phyloP scores from a whole-genome alignment of 495 filamentous ascomycete genomes.

The Talaromyces adpressus region DNA sequence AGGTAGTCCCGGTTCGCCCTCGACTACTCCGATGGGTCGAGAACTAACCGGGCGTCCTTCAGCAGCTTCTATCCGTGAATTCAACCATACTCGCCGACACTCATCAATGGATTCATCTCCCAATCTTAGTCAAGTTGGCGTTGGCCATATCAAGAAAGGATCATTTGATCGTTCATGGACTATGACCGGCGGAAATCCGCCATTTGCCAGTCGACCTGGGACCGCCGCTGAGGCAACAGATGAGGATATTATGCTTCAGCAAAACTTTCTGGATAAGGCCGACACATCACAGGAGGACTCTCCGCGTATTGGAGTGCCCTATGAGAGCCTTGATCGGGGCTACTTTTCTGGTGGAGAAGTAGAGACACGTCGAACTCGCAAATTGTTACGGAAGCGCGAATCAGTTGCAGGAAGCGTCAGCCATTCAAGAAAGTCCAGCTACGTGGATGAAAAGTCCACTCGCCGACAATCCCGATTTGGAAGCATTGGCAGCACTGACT shows the following conservation, averaged over 20 bases:
- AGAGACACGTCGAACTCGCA: conserved; percentile 62
- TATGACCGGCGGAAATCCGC: conserved; percentile 46
- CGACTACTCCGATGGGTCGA: conserved; percentile 36
- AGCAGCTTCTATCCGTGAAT: conserved; percentile 75
- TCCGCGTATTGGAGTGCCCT: conserved; percentile 13
- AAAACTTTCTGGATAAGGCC: conserved; percentile 16
- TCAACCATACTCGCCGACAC: conserved; percentile 81
- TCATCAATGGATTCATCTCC: conserved; percentile 68
- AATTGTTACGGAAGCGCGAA: conserved; percentile 75
- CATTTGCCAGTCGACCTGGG: conserved; percentile 26
- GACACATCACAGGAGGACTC: conserved; percentile 8
- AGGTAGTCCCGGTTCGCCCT: conserved; percentile 19
- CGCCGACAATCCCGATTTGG: conserved; percentile 72
- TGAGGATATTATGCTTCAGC: conserved; percentile 13
- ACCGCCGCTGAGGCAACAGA: conserved; percentile 25
- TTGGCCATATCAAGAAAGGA: conserved; percentile 64
- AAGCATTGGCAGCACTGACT: conserved; percentile 67
- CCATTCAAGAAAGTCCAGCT: conserved; percentile 61
- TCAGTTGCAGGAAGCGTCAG: conserved; percentile 38
- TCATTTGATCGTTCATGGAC: conserved; percentile 93
- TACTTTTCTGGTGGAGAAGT: conserved; percentile 90
- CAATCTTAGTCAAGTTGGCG: conserved; percentile 17
- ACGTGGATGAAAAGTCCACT: conserved; percentile 63
- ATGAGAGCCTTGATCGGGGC: conserved; percentile 70
- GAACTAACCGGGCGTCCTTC: conserved; percentile 60